A percentile compares a stretch with the other conserved stretches of the same genome.
Conservation (phyloP, 2,329 filamentous ascomycete genomes). For the Cryoendolithus antarcticus region DNA sequence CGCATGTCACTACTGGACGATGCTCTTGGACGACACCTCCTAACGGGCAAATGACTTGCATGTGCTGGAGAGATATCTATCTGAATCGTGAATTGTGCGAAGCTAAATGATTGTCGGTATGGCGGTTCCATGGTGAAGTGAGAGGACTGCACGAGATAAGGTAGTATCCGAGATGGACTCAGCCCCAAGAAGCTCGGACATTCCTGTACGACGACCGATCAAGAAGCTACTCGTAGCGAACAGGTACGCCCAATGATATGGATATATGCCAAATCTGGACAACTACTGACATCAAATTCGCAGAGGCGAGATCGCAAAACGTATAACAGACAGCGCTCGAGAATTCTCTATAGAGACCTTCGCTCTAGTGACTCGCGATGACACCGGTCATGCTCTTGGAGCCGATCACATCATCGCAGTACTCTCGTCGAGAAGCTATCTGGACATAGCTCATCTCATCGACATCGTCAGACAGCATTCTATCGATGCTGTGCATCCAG, state of each 20-base stretch:
- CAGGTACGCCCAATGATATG: slow-evolving; percentile 10
- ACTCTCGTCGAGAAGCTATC: slow-evolving; percentile 39
- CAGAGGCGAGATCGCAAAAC: slow-evolving; percentile 52
- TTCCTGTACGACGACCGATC: slow-evolving; percentile 11
- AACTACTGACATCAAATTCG: neutral
- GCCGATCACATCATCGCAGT: slow-evolving; percentile 41
- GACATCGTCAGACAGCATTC: slow-evolving; percentile 35
- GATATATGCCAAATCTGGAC: neutral
- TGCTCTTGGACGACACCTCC: too few relatives aligned
- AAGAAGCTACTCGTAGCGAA: slow-evolving; percentile 20
- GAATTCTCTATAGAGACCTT: slow-evolving; percentile 46
- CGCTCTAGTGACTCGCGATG: slow-evolving; percentile 42
- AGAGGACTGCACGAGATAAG: too few relatives aligned
- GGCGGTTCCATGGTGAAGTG: too few relatives aligned
- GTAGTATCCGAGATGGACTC: too few relatives aligned
- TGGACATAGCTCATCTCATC: slow-evolving; percentile 39
- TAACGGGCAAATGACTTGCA: too few relatives aligned
- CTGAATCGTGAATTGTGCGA: too few relatives aligned
- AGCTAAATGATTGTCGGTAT: too few relatives aligned
- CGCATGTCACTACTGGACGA: too few relatives aligned
- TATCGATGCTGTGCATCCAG: slow-evolving; percentile 46
- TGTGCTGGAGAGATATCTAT: too few relatives aligned
- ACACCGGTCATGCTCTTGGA: slow-evolving; percentile 41
- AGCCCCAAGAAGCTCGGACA: too few relatives aligned
- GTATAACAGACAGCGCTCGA: slow-evolving; percentile 47